Conservation (phyloP, 805 yeast species). For the Ogataea trehaloabstinens region DNA sequence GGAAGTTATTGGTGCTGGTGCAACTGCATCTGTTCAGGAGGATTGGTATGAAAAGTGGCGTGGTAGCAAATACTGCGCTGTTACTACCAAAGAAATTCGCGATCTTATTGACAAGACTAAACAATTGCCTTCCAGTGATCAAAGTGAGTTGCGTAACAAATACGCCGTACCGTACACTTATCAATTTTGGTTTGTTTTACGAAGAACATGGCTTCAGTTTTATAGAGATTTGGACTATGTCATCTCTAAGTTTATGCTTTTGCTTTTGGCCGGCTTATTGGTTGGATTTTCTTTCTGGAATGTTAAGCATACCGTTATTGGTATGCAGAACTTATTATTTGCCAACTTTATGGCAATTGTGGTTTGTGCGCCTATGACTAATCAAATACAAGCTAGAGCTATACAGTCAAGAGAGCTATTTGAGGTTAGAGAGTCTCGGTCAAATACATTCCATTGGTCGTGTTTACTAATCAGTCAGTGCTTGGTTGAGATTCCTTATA, state of each 20-base stretch:
- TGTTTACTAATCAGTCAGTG: conserved; percentile 52
- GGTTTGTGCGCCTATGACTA: conserved; percentile 55
- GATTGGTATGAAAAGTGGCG: conserved; percentile 70
- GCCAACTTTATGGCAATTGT: conserved; percentile 54
- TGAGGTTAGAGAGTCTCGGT: conserved; percentile 68
- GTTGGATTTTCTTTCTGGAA: conserved; percentile 63
- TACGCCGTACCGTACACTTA: conserved; percentile 48
- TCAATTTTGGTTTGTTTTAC: conserved; percentile 35
- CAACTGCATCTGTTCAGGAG: conserved; percentile 56
- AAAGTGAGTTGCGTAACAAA: conserved; percentile 16
- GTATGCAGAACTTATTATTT: conserved; percentile 59
- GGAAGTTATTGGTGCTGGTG: conserved; percentile 78
- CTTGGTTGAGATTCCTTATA: conserved; percentile 61
- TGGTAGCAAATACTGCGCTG: conserved; percentile 27
- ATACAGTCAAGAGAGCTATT: conserved; percentile 56
- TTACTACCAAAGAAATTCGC: conserved; percentile 30
- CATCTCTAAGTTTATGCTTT: conserved; percentile 43
- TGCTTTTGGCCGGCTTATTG: conserved; percentile 41
- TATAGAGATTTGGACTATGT: conserved; percentile 51
- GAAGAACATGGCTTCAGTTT: conserved; percentile 39
- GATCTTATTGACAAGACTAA: conserved; percentile 21
- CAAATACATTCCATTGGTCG: conserved; percentile 75
- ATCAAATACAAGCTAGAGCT: conserved; percentile 63
- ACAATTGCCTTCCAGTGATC: conserved; percentile 10
- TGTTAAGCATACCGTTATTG: conserved; percentile 48